A percentile compares a stretch with the other conserved stretches of the same genome.
phyloP scores from a whole-genome alignment of 768 basidiomycete genomes.

The Pisolithus microcarpus region DNA sequence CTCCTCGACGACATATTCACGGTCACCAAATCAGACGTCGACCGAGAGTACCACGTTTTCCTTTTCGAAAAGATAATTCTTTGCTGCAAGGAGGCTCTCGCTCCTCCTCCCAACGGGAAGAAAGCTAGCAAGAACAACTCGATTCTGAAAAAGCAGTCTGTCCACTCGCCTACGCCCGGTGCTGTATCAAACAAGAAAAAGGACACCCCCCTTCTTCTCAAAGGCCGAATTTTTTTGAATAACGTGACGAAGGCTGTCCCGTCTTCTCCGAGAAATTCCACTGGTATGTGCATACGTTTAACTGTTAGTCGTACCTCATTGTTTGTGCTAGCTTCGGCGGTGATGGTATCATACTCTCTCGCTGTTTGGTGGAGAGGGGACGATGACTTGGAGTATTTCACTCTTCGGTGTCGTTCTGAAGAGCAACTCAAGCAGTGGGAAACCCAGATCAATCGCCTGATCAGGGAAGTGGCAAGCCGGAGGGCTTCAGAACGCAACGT shows the following conservation, averaged over 20 bases:
- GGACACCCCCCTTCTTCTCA: constrained; percentile 77
- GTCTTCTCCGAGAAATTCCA: constrained; percentile 46
- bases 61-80: constrained; percentile 98
- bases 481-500: constrained; percentile 60
- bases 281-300: constrained; percentile 41
- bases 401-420: constrained; percentile 85
- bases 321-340: constrained; percentile 35
- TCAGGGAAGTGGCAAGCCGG: constrained; percentile 66
- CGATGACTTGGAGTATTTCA: constrained; percentile 88
- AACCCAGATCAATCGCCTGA: constrained; percentile 77
- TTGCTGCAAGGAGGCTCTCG: constrained; percentile 89
- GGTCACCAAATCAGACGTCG: constrained; percentile 93
- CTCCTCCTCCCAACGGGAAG: constrained; percentile 50
- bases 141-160: constrained; percentile 76
- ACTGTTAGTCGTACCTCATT: neutral
- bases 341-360: constrained; percentile 63
- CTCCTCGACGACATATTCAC: constrained; percentile 92
- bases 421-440: constrained; percentile 95
- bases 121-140: constrained; percentile 81
- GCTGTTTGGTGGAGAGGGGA: constrained; percentile 95
- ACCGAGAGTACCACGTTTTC: constrained; percentile 98
- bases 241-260: constrained; percentile 84
- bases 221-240: constrained; percentile 94
- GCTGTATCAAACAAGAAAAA: constrained; percentile 60
- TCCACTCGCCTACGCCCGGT: constrained; percentile 41